Base-by-base conservation (phyloP, 305 asterid genomes). In the Withania somnifera region DNA sequence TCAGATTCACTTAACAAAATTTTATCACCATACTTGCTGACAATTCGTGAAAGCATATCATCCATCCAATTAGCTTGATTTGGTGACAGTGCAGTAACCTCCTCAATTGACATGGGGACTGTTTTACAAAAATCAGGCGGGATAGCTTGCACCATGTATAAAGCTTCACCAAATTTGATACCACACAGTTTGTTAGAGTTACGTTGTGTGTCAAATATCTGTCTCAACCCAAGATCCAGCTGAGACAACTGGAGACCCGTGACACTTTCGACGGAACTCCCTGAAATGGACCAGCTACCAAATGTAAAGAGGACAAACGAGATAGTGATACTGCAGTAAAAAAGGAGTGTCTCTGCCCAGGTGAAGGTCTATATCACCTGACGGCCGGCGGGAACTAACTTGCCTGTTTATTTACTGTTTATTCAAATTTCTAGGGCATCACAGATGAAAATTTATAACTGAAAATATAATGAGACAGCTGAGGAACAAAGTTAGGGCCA, bases 1-100 rank as follows among this genome's bases (percentile, higher is more conserved):
- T 94, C 98, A 3, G 95, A 84, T 78, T 93, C 97, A 86, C 88
- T 91, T 71, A 94, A 84, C 87, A 87, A 82, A 79, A 94, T 86
- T 88, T 81, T 95, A 78, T 95, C 98, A 68, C 97, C 92, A 79
- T 94, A 87, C 82, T 92, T 93, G 85, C 84, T 83, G 78, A 87
- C 82, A 75, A 93, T 90, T 87, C 86, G 87, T 84, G 56, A 77
- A 82, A 92, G 89, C 78, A 84, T 69, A 51, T 51, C 75, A 82
- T 90, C 92, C 81, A 90, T 83, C 73, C 78, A 85, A 66, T 87
- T 79, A 20, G 78, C 82, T 77, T 57, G 83, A 73, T 81, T 77
- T 80, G 19, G 56, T 28, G 86, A 63, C 58, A 85, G 79, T 24
- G 61, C 73, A 53, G 88, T 85, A 83, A 69, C 89, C 36, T 81